Evolutionary conservation across 257 asterid species (phyloP).

Genomic region (Solanum ossicruentum): DNA sequence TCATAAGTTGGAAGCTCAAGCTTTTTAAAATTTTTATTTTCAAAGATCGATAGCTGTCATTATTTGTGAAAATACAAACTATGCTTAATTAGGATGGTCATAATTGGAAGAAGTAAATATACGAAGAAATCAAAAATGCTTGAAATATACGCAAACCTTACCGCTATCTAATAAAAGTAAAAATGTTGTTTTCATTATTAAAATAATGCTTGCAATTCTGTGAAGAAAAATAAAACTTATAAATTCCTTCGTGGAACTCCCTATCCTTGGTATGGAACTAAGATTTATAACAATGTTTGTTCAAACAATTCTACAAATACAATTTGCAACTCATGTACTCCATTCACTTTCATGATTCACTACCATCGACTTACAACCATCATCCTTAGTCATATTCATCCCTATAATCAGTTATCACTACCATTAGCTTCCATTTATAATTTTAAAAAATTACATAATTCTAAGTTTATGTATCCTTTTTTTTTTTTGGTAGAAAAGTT

Average conservation of each 20-base stretch:
- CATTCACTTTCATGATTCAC: background rate
- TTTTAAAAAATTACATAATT: background rate
- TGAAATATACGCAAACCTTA: background rate
- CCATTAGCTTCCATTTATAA: background rate
- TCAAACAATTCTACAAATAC: background rate
- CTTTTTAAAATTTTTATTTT: background rate
- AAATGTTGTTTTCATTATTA: background rate
- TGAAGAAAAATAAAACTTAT: too few species aligned
- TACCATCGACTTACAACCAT: rapidly evolving
- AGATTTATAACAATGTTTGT: background rate
- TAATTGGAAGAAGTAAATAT: background rate
- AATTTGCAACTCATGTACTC: background rate
- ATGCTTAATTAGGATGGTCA: background rate
- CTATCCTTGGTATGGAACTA: background rate
- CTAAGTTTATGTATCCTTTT: background rate
- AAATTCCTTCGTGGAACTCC: background rate
- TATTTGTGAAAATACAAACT: background rate
- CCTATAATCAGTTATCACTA: background rate
- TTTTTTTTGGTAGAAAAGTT: too few species aligned
- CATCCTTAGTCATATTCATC: background rate
- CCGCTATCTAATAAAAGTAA: background rate
- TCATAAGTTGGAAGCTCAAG: background rate
- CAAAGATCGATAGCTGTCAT: background rate
- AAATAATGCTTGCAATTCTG: background rate
- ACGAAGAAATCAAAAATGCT: background rate